These are phyloP conservation scores for Dryadomyces quercus-mongolicae DNA, from an alignment of 2,329 filamentous ascomycete species.

Conservation along the genomic window DNA sequence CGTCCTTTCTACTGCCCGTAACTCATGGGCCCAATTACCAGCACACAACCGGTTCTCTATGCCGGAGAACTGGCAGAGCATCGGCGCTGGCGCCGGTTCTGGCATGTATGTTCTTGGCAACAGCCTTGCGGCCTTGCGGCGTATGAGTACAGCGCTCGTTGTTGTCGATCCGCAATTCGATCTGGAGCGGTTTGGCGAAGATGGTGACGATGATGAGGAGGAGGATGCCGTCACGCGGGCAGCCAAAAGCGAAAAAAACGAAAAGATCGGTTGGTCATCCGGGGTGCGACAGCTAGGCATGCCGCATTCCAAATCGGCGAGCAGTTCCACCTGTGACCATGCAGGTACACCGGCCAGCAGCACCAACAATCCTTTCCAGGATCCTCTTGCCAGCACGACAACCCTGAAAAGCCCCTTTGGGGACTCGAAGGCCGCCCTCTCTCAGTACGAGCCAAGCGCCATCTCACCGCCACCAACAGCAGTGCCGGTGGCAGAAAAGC, in stretches of 20 bases:
- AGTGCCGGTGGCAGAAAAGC: background rate
- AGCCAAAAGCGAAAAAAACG: background rate
- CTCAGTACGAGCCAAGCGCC: background rate
- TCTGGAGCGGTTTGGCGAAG: background rate
- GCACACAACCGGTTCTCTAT: background rate
- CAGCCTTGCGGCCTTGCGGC: background rate
- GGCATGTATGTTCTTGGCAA: background rate
- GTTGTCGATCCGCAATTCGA: background rate
- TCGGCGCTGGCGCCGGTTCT: background rate
- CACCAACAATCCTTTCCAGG: background rate
- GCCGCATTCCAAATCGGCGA: background rate
- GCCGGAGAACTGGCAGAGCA: background rate
- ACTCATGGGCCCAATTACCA: background rate
- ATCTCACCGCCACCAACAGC: background rate
- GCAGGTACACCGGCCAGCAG: background rate
- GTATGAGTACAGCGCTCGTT: background rate
- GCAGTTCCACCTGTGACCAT: background rate
- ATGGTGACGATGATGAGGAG: background rate
- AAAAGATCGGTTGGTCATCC: background rate
- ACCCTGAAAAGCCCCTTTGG: background rate
- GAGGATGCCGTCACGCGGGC: background rate
- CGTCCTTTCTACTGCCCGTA: background rate
- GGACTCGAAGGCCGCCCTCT: background rate
- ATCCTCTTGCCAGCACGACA: background rate
- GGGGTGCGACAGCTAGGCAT: background rate